A percentile compares a stretch with the other conserved stretches of the same genome.
phyloP scores from a whole-genome alignment of 2,329 filamentous ascomycete genomes.

The Curvularia hawaiiensis region DNA sequence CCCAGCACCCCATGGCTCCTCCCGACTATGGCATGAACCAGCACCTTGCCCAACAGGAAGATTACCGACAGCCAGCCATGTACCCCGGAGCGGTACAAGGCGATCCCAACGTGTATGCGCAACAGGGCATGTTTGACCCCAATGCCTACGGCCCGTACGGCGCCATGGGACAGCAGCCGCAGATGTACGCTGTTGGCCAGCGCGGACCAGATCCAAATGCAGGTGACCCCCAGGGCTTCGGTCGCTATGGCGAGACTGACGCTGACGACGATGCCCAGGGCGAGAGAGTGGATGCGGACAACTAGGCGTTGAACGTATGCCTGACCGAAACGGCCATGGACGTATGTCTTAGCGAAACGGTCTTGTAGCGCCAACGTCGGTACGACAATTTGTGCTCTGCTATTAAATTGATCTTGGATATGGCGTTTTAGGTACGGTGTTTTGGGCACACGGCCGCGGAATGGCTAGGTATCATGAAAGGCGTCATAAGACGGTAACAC shows the following conservation, averaged over 20 bases:
- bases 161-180: slow-evolving; percentile 79
- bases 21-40: slow-evolving; percentile 62
- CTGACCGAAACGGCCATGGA: background rate
- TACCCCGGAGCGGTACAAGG: slow-evolving; percentile 80
- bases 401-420: slow-evolving; percentile 10
- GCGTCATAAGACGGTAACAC: slow-evolving; percentile 34
- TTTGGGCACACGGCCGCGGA: slow-evolving; percentile 44
- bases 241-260: slow-evolving; percentile 47
- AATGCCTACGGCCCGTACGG: slow-evolving; percentile 80
- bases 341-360: background rate
- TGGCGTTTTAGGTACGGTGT: slow-evolving; percentile 33
- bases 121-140: slow-evolving; percentile 80
- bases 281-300: slow-evolving; percentile 47
- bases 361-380: background rate
- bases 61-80: slow-evolving; percentile 82
- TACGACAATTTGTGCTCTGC: background rate
- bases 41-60: slow-evolving; percentile 64
- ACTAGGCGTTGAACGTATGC: slow-evolving; percentile 14
- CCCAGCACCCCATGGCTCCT: slow-evolving; percentile 59
- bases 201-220: slow-evolving; percentile 46
- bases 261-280: slow-evolving; percentile 49
- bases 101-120: slow-evolving; percentile 75
- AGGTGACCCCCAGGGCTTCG: slow-evolving; percentile 45
- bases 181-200: slow-evolving; percentile 49
- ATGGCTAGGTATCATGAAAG: slow-evolving; percentile 23